A percentile compares a stretch with the other conserved stretches of the same genome.
Evolutionary conservation across 2,329 filamentous ascomycete genomes (phyloP).

Genomic region (Neofusicoccum cordaticola): DNA sequence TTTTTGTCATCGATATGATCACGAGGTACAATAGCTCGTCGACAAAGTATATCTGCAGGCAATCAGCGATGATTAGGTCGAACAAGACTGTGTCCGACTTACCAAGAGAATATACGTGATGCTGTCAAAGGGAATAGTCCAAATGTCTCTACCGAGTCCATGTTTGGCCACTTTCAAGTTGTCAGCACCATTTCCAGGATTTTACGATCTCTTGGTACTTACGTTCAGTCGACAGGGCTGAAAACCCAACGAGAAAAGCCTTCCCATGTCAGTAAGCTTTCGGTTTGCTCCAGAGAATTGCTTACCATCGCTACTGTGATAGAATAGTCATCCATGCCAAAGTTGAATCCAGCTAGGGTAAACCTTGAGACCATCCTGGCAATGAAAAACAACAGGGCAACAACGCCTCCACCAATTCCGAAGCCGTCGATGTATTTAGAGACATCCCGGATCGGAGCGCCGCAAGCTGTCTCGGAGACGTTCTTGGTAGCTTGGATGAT

Average conservation of each 20-base stretch:
- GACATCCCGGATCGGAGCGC: constrained; percentile 34
- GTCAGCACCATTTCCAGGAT: constrained; percentile 11
- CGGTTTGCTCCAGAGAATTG: neutral
- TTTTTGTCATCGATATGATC: constrained; percentile 25
- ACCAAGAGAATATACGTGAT: constrained; percentile 45
- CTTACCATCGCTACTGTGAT: constrained; percentile 40
- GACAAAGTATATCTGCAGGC: constrained; percentile 28
- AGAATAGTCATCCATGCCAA: constrained; percentile 40
- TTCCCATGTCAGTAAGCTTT: constrained; percentile 16
- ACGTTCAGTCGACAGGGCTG: neutral
- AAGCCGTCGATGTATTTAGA: constrained; percentile 32
- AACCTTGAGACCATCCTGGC: constrained; percentile 36
- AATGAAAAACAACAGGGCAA: constrained; percentile 33
- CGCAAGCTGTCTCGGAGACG: constrained; percentile 35
- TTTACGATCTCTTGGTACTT: constrained; percentile 21
- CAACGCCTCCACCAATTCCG: constrained; percentile 31
- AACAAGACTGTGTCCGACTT: neutral
- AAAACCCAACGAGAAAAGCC: constrained; percentile 23
- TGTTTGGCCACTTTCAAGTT: constrained; percentile 26
- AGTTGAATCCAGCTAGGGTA: constrained; percentile 32
- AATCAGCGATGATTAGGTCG: neutral
- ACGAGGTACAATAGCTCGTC: constrained; percentile 34
- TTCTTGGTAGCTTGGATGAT: constrained; percentile 37
- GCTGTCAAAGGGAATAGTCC: constrained; percentile 44
- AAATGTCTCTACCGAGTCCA: constrained; percentile 52